Conservation (phyloP, 2,329 filamentous ascomycete genomes). For the Pestalotiopsis sp. region DNA sequence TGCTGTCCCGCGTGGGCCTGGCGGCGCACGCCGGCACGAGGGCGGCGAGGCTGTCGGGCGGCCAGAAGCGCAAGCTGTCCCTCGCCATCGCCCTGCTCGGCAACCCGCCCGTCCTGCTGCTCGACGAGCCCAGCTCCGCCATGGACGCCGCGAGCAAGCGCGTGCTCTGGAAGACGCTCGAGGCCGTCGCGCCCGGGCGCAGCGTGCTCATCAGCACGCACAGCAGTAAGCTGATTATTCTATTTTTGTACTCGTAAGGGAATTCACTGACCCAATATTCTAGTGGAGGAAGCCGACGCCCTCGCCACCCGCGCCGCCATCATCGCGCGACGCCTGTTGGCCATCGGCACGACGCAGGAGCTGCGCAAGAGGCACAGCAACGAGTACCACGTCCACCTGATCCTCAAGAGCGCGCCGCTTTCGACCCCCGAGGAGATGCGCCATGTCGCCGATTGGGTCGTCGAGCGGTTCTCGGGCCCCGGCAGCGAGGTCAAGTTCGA, state of each 20-base stretch:
- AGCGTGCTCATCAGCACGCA: conserved; percentile 76
- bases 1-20: conserved; percentile 69
- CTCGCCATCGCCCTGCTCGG: conserved; percentile 77
- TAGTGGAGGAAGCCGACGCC: conserved; percentile 80
- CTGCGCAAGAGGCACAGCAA: conserved; percentile 27
- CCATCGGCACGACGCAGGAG: conserved; percentile 27
- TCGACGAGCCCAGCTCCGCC: conserved; percentile 79
- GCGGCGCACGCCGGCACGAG: conserved; percentile 62
- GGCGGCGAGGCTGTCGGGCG: conserved; percentile 70
- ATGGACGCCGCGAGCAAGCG: conserved; percentile 74
- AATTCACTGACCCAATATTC: neutral
- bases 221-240: conserved; percentile 33
- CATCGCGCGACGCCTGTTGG: conserved; percentile 24
- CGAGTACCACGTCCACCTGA: conserved; percentile 30
- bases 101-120: conserved; percentile 71
- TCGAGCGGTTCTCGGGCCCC: conserved; percentile 46
- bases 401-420: conserved; percentile 24
- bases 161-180: conserved; percentile 75
- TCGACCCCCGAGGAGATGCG: conserved; percentile 23
- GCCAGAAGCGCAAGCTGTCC: conserved; percentile 76
- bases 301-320: conserved; percentile 72
- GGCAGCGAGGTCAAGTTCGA: conserved; percentile 52
- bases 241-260: too few relatives aligned
- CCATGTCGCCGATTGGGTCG: conserved; percentile 48
- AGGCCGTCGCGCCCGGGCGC: conserved; percentile 65